Percentiles rank a stretch among this genome's conserved stretches.
Conservation (phyloP, 2,329 filamentous ascomycete genomes). For the Cordyceps farinosa region DNA sequence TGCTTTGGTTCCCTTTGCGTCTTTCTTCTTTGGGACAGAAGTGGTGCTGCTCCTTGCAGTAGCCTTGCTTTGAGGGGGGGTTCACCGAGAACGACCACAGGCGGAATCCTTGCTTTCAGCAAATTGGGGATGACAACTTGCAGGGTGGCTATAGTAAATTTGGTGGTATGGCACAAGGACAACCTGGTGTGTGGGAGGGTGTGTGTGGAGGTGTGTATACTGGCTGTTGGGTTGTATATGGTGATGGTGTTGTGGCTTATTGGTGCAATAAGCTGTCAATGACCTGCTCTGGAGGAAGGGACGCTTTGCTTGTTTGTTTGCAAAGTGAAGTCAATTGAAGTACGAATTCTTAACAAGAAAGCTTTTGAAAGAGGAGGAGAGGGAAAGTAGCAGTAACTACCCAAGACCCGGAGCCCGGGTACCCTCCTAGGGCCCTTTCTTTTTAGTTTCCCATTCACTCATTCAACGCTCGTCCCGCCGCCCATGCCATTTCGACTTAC, state of each 20-base stretch:
- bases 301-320: not conserved
- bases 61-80: conserved; percentile 2
- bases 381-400: not conserved
- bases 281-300: not conserved
- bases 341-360: not conserved
- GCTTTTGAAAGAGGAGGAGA: conserved; percentile 11
- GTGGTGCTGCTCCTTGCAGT: conserved; percentile 11
- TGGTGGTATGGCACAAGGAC: conserved; percentile 15
- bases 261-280: not conserved
- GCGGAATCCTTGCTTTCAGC: conserved; percentile 13
- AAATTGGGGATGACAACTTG: conserved; percentile 9
- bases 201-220: conserved; percentile 13
- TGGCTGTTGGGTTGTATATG: conserved; percentile 2
- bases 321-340: conserved; percentile 13
- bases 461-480: conserved; percentile 15
- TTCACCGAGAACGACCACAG: conserved; percentile 8
- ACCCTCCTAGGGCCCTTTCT: conserved; percentile 13
- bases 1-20: conserved; percentile 20
- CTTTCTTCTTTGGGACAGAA: conserved; percentile 15
- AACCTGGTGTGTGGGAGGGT: conserved; percentile 11
- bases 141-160: conserved; percentile 19
- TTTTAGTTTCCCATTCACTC: conserved; percentile 16
- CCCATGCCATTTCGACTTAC: conserved; percentile 32
- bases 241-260: conserved; percentile 7
- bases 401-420: conserved; percentile 15